Evolutionary conservation across 495 filamentous ascomycete species (phyloP), one percentile per base, ranked within the genome.

Genomic region (Neurospora sp.): DNA sequence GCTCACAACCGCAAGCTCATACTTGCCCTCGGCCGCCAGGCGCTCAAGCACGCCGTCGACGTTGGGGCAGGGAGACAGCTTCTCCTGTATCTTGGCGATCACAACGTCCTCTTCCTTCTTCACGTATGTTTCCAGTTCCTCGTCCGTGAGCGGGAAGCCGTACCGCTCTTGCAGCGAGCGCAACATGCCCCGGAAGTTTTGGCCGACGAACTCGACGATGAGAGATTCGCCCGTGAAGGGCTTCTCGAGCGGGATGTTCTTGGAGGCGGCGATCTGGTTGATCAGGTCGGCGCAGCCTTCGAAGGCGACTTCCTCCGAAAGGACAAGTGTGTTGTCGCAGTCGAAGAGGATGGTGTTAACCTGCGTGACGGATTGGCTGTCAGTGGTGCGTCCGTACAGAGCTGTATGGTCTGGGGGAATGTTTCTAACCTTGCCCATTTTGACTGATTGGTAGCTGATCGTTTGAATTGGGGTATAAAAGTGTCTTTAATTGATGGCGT

Each of bases 261-360:
- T 86, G 77, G 88, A 87, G 75, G 87, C 85, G 76, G 96, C 87
- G 81, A 98, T 93, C 83, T 96, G 89, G 86, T 98, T 98, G 85
- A 93, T 90, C 78, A 98, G 87, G 75, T 96, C 92, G 77, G 94
- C 92, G 83, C 94, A 97, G 73, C 93, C 94, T 84, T 96, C 94
- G 83, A 97, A 98, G 82, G 94, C 94, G 78, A 97, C 87, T 75
- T 88, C 89, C 84, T 98, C 94, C 73, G 93, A 96, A 78, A 96
- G 90, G 84, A 94, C 93, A 78, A 98, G 93, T 71, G 94, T 98
- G 87, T 98, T 98, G 89, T 98, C 94, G 86, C 94, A 98, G 85
- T 98, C 94, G 84, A 97, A 90, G 82, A 98, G 92, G 83, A 98
- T 73, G 72, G 81, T 82, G 45, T 75, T 81, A 77, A 83, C 80